Evolutionary conservation across 352 stramenopile genomes (phyloP), one percentile per base, ranked within the genome.

Genomic region (Pythium aristosporum): DNA sequence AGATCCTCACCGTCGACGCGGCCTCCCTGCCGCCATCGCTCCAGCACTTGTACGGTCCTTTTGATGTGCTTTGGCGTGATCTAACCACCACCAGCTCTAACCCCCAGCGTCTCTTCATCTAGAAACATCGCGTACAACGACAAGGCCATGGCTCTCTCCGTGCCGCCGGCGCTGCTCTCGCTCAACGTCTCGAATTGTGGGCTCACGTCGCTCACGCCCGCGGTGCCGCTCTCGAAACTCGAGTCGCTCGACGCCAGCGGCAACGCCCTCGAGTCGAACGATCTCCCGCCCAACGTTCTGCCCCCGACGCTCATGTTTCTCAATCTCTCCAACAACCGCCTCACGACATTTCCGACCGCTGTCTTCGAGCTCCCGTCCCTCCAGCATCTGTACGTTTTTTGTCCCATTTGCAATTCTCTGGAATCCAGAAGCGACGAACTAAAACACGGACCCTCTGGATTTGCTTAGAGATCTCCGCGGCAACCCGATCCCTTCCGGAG

Each of bases 311-410:
- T 71, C 2, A 49, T 30, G 7, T 18, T 58, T 6, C 57, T 71
- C 36, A 58, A 71, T 41, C 39, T 71, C 9, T 62, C 56, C 1
- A 8, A 44, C 44, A 71, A 71, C 57, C 23, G 18, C 6, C 57
- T 71, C 34, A 48, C 49, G 10, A 43, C 43, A 6, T 39, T 71
- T 6, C 63, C 63, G 2, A 7, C 39, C 34, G 39, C 18, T 10
- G 37, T 71, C 51, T 65, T 66, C 44, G 25, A 23, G 21, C 49
- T 71, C 20, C 28, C 49, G 15, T 51, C 37, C 16, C 63, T 69
- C 1, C 11, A 61, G 39, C 16, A 62, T 52, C 51, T 71, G 64
- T 65, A 58, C 49, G 57, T 61, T n/a, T n/a, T n/a, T n/a, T n/a
- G n/a, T n/a, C n/a, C n/a, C n/a, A n/a, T n/a, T n/a, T n/a, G n/a